Evolutionary conservation across 495 filamentous ascomycete genomes (phyloP), one percentile per base, ranked within the genome.

Genomic region (Aspergillus biplanus): DNA sequence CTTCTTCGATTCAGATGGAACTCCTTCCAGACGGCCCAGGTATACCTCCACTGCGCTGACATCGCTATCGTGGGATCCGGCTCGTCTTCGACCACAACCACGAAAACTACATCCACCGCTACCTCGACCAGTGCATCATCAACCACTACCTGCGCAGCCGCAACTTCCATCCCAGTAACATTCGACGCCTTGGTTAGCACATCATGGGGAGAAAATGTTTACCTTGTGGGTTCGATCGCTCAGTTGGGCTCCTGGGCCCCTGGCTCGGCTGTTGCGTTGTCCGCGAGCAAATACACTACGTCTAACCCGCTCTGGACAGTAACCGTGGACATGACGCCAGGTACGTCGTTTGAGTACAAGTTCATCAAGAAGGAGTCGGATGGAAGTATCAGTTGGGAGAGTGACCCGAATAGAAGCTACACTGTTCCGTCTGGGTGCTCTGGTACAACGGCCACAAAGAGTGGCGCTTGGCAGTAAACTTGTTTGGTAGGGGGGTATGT

Each of bases 301-400:
- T 76, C 67, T 39, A 80, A 87, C 65, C 86, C 82, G 0, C 55
- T 85, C 15, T 90, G 88, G 87, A 74, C 57, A 13, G 78, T 67
- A 0, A 80, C 78, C 0, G 53, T 89, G 3, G 65, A 66, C 1
- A 66, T 90, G 0, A 71, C 78, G 2, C 79, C 77, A 0, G 85
- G 85, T 0, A 74, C 74, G 48, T 67, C 61, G 1, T 78, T 91
- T 31, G 66, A 86, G 71, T 91, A 90, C 68, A 91, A 91, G 75
- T 91, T 84, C 64, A 81, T 90, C 61, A 80, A 82, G 54, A 76
- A 86, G 35, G 74, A 76, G 33, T 63, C 68, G 0, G 81, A 84
- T 67, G 83, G 86, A 1, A 73, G 64, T 8, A 72, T 88, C 5
- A 74, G 65, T 27, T 89, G 86, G 87, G 86, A 90, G 74, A 73